A percentile compares a stretch with the other conserved stretches of the same genome.
Evolutionary conservation across 169 alveolate genomes (phyloP).

Genomic region (Cryptosporidium tyzzeri): DNA sequence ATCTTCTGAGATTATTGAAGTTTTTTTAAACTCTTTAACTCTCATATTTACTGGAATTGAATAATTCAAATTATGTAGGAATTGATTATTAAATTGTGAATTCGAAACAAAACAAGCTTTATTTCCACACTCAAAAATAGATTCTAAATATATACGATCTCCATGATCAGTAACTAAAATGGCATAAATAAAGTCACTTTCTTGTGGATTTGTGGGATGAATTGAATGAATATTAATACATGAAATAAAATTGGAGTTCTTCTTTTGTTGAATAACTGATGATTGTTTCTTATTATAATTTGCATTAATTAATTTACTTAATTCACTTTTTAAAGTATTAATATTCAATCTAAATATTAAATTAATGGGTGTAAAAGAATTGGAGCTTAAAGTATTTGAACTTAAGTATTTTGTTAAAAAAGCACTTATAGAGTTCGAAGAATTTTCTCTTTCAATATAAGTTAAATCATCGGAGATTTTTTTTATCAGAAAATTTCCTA

Average conservation of each 20-base stretch:
- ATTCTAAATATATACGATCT: slow-evolving; percentile 56
- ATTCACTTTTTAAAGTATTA: slow-evolving; percentile 14
- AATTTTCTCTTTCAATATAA: slow-evolving; percentile 14
- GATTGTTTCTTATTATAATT: background rate
- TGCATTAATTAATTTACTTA: background rate
- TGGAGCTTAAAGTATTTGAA: background rate
- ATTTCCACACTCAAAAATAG: slow-evolving; percentile 20
- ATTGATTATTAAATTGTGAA: background rate
- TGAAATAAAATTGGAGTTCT: background rate
- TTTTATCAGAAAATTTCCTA: slow-evolving; percentile 4
- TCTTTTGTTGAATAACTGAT: background rate
- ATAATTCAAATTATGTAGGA: background rate
- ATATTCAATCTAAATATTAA: slow-evolving; percentile 33
- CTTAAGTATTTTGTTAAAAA: background rate
- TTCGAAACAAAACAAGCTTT: background rate
- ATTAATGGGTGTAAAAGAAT: background rate
- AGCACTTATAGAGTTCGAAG: background rate
- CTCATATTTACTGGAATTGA: slow-evolving; percentile 12
- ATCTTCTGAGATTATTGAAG: background rate
- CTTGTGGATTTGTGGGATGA: slow-evolving; percentile 64
- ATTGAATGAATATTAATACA: slow-evolving; percentile 13
- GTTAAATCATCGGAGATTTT: slow-evolving; percentile 64
- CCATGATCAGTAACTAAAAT: slow-evolving; percentile 44
- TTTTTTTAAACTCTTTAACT: slow-evolving; percentile 31
- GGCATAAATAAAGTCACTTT: slow-evolving; percentile 41